Percentiles rank a stretch among this genome's conserved stretches.
phyloP scores from a whole-genome alignment of 441 rosid species.

The Erodium texanum region DNA sequence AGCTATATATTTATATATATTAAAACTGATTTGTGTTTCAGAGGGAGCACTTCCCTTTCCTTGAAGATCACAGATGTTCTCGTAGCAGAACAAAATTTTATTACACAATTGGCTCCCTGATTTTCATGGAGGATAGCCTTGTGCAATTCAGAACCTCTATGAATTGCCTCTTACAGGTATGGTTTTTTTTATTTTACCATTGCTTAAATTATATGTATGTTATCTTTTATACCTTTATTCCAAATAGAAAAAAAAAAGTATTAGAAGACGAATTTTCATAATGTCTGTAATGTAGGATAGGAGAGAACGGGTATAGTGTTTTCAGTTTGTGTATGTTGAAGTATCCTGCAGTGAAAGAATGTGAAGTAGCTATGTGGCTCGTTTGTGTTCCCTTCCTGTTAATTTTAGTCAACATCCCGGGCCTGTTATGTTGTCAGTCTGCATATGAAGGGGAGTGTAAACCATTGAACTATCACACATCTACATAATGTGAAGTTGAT shows the following conservation, averaged over 20 bases:
- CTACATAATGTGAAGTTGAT: not conserved
- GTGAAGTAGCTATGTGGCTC: too few species aligned
- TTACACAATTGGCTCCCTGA: slow-evolving; percentile 90
- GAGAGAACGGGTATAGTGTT: not conserved
- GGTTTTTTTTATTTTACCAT: not conserved
- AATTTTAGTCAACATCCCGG: too few species aligned
- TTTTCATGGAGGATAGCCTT: slow-evolving; percentile 94
- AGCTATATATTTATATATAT: not conserved
- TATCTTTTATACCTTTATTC: not conserved
- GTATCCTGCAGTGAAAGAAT: too few species aligned
- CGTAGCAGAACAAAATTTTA: slow-evolving; percentile 97
- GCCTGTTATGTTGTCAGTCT: too few species aligned
- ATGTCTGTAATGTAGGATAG: not conserved
- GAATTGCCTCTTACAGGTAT: slow-evolving; percentile 84
- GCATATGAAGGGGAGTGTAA: too few species aligned
- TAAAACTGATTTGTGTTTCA: slow-evolving; percentile 29
- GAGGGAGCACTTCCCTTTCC: slow-evolving; percentile 95
- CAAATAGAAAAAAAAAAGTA: not conserved
- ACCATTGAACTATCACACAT: too few species aligned
- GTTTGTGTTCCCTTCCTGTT: too few species aligned
- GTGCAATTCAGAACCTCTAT: slow-evolving; percentile 90
- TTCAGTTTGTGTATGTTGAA: too few species aligned
- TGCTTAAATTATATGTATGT: too few species aligned
- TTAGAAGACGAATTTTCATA: not conserved
- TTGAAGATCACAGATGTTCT: slow-evolving; percentile 86